These are phyloP conservation scores for Diutina scorzettiae DNA, from an alignment of 1,139 yeast genomes.

Conservation along the genomic window DNA sequence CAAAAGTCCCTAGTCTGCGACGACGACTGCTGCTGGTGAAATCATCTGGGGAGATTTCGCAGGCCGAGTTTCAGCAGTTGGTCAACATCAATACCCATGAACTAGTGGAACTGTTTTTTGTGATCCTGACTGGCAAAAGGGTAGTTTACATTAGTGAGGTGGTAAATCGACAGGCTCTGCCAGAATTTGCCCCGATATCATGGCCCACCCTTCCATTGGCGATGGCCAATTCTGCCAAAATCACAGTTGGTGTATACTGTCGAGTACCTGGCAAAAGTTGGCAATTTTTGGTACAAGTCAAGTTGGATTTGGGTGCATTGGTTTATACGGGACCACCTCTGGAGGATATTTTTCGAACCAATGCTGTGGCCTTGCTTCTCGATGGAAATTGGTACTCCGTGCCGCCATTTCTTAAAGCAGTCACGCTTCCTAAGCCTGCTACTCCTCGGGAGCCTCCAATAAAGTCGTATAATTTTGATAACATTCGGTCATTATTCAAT, in stretches of 20 bases:
- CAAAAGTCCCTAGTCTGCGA: not conserved
- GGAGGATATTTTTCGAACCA: not conserved
- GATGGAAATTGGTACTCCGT: not conserved
- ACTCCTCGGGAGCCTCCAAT: not conserved
- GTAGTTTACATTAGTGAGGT: not conserved
- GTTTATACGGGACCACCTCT: not conserved
- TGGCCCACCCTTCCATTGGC: not conserved
- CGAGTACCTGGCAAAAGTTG: not conserved
- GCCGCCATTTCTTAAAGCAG: constrained; percentile 1
- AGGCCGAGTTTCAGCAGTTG: not conserved
- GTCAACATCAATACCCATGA: not conserved
- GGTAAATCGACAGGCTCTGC: not conserved
- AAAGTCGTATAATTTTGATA: not conserved
- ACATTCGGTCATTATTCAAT: not conserved
- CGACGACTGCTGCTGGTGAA: not conserved
- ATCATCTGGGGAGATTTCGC: not conserved
- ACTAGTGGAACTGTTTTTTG: not conserved
- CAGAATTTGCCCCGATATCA: constrained; percentile 1
- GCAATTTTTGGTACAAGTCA: not conserved
- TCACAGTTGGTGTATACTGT: not conserved
- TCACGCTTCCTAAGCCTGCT: not conserved
- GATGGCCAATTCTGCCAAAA: not conserved
- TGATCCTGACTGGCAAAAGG: not conserved
- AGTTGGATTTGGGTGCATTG: not conserved
- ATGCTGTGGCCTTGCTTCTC: not conserved